Evolutionary conservation across 2,329 filamentous ascomycete species (phyloP).

Genomic region (Venturiaceae sp.): DNA sequence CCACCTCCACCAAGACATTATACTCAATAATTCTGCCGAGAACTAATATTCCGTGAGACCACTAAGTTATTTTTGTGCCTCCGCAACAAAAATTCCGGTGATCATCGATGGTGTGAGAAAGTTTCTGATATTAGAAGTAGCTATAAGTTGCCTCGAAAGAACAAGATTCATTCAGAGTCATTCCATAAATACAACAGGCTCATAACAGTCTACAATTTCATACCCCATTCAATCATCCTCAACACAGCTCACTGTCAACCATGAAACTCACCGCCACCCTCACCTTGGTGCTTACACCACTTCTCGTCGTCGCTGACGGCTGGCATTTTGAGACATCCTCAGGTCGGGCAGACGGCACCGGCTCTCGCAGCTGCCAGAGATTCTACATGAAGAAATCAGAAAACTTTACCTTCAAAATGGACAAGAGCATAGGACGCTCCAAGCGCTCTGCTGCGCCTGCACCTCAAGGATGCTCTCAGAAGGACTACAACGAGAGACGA

Average conservation of each 20-base stretch:
- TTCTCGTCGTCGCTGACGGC: neutral
- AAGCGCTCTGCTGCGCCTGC: neutral
- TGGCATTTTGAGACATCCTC: neutral
- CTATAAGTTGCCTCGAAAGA: neutral
- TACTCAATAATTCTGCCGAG: neutral
- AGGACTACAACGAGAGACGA: too few species aligned
- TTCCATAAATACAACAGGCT: neutral
- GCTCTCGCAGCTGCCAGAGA: neutral
- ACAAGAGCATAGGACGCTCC: neutral
- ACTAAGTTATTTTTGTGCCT: neutral
- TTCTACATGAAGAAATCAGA: neutral
- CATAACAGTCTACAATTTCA: neutral
- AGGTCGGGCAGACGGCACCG: neutral
- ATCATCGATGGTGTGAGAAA: neutral
- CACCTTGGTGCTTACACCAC: neutral
- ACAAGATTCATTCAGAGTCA: neutral
- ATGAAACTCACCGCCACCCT: neutral
- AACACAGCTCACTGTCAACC: neutral
- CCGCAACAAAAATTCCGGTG: neutral
- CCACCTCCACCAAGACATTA: neutral
- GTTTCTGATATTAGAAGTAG: neutral
- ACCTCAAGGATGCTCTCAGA: too few species aligned
- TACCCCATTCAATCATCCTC: neutral
- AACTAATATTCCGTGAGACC: neutral
- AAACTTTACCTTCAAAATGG: neutral